Evolutionary conservation across 176 grass and related monocot genomes (phyloP), one percentile per base, ranked within the genome.

Genomic region (Paspalum notatum): DNA sequence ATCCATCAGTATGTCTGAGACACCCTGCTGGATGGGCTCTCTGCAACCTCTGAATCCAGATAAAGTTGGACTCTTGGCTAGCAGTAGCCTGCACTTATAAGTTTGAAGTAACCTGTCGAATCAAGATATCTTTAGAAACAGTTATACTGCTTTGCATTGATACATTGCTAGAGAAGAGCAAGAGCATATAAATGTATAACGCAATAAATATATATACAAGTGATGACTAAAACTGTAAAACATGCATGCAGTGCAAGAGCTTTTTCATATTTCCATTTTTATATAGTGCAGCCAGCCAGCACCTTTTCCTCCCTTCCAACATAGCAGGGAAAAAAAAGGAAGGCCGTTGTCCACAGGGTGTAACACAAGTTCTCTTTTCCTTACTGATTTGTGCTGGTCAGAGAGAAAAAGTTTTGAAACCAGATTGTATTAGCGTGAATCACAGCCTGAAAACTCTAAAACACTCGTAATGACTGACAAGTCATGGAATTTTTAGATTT

Each of bases 1-100:
- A 86, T 77, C 80, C 71, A 85, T 83, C 54, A 60, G 76, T 61
- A 77, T 87, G 25, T 66, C 47, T 63, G 37, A 74, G 40, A 85
- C 54, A 56, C 20, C 65, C 77, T 77, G 72, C 39, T 37, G 6
- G 57, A 82, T 61, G 66, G 18, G 45, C 22, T 66, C 64, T 76
- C 46, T 24, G 7, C 22, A 82, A 86, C 41, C 70, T 47, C 24
- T 16, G 9, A 80, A 71, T 61, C 49, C 49, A 74, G 60, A 46
- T 59, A 61, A 57, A 39, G 40, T 25, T 80, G 16, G 72, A 39
- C 60, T 67, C 20, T 44, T n/a, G 2, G 51, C 9, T 77, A 50
- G 22, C 49, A 0, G 41, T 77, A 84, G 47, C 22, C 41, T 77
- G 5, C 25, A 54, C 12, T 73, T 73, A 64, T 46, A 11, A 71